These are phyloP conservation scores for Neopestalotiopsis rosae DNA, from an alignment of 2,329 filamentous ascomycete species.

Conservation along the genomic window DNA sequence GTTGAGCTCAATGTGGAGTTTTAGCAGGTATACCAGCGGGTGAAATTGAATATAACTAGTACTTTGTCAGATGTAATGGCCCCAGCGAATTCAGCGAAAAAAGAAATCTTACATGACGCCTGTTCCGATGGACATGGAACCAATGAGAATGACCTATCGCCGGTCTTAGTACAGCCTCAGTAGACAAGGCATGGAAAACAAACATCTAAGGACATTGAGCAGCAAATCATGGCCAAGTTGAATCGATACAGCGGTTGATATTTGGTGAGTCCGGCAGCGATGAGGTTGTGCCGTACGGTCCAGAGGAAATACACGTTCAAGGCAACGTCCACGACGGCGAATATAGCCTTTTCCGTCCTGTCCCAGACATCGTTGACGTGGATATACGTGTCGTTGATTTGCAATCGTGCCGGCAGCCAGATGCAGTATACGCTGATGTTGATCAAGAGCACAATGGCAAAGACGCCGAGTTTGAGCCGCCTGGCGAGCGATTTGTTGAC, in stretches of 20 bases:
- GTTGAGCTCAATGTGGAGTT: slow-evolving; percentile 59
- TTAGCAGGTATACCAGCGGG: slow-evolving; percentile 57
- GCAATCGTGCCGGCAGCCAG: slow-evolving; percentile 58
- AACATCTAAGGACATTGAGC: slow-evolving; percentile 50
- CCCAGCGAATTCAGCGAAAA: not conserved
- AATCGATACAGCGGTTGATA: slow-evolving; percentile 52
- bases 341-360: slow-evolving; percentile 56
- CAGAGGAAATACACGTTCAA: slow-evolving; percentile 58
- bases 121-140: slow-evolving; percentile 44
- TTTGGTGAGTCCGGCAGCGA: slow-evolving; percentile 52
- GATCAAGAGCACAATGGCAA: slow-evolving; percentile 50
- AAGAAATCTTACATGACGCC: slow-evolving; percentile 41
- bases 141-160: slow-evolving; percentile 34
- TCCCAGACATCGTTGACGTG: slow-evolving; percentile 57
- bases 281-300: slow-evolving; percentile 48
- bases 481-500: slow-evolving; percentile 41
- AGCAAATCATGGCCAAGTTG: slow-evolving; percentile 49
- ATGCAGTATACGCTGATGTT: slow-evolving; percentile 60
- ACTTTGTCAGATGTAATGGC: not conserved
- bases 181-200: not conserved
- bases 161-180: not conserved
- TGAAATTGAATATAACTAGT: slow-evolving; percentile 54
- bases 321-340: slow-evolving; percentile 50
- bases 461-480: slow-evolving; percentile 49
- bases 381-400: slow-evolving; percentile 46